Evolutionary conservation across 305 asterid genomes (phyloP).

Genomic region (Rubia peregrina): DNA sequence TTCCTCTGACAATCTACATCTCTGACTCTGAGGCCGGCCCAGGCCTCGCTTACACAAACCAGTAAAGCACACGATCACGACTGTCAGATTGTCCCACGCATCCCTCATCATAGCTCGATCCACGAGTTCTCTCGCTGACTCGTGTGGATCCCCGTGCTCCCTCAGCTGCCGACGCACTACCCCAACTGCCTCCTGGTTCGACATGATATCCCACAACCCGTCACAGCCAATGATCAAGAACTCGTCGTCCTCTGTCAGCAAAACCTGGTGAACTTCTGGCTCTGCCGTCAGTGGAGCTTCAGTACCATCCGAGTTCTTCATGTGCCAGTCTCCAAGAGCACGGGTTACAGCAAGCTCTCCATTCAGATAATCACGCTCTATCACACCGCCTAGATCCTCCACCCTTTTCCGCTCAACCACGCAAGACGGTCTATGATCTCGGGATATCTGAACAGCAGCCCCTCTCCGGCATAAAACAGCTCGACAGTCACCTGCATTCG

Average conservation of each 20-base stretch:
- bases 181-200: constrained; percentile 44
- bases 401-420: constrained; percentile 28
- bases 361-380: constrained; percentile 57
- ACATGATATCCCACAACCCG: constrained; percentile 70
- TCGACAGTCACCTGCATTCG: constrained; percentile 92
- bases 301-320: constrained; percentile 34
- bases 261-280: constrained; percentile 29
- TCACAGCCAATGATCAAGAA: constrained; percentile 41
- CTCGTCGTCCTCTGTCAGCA: constrained; percentile 40
- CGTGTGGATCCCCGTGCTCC: constrained; percentile 32
- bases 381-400: constrained; percentile 47
- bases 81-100: constrained; percentile 35
- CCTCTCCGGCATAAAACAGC: constrained; percentile 77
- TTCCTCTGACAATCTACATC: constrained; percentile 32
- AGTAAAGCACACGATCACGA: constrained; percentile 30
- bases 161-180: constrained; percentile 32
- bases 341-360: constrained; percentile 42
- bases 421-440: constrained; percentile 35
- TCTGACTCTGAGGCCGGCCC: constrained; percentile 25
- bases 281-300: constrained; percentile 38
- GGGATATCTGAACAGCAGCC: constrained; percentile 59
- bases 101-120: constrained; percentile 27
- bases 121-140: constrained; percentile 36
- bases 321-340: constrained; percentile 45
- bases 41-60: constrained; percentile 12